Base-by-base conservation (phyloP, 352 stramenopile species). In the Porosira glacialis region DNA sequence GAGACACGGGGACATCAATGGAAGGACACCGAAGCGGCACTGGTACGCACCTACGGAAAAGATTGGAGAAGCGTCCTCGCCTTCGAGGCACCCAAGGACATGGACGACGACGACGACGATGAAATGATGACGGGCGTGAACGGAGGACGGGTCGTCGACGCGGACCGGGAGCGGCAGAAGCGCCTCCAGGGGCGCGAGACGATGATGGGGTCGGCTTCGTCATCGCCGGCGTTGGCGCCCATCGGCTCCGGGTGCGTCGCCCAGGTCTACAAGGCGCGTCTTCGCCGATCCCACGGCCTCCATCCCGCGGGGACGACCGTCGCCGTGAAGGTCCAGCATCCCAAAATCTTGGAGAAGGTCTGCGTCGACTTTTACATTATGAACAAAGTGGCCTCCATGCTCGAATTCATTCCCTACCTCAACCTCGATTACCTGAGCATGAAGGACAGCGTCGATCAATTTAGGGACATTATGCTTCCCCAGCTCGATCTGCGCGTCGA, bases 341-440 rank as follows among this genome's bases (percentile, higher is more conserved):
- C 84, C 13, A 43, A 63, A 15, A 91, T 91, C 38, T 79, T 77
- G 49, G 52, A 80, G 47, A 91, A 91, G 58, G 84, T 91, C 6
- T 87, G 80, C 59, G 66, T 89, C 3, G 84, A 91, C 55, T 91
- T 90, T 78, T 91, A 91, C 50, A 67, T 91, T 30, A 49, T 91
- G 24, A 74, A 76, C 55, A 91, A 89, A 70, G 45, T 87, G 24
- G 72, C 79, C 2, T 61, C 68, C 7, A 83, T 81, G 33, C 39
- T 91, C 3, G 84, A 91, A 49, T 49, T 33, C 17, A 59, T 91
- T 0, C 84, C 84, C 2, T 75, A 75, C 39, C 22, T 88, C 6
- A 87, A 88, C 67, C 52, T 91, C 15, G 55, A 87, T 38, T 88
- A 87, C 52, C 53, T 91, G 1, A 81, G 69, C 61, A 79, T 91